Base-by-base conservation (phyloP, 2,329 filamentous ascomycete species). In the Clonostachys solani region DNA sequence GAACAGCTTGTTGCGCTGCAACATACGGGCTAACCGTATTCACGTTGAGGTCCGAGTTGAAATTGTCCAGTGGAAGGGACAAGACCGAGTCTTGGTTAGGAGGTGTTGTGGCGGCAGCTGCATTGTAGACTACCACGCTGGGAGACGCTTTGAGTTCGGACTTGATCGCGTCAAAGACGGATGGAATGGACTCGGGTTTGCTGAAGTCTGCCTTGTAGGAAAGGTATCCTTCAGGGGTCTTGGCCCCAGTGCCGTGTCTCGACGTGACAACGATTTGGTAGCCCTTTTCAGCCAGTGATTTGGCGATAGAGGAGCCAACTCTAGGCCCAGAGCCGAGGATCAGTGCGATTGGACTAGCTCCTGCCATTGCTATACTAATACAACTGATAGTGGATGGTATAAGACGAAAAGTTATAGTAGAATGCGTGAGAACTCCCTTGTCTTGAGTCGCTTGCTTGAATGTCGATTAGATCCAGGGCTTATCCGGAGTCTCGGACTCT, bases 111-210 rank as follows among this genome's bases (percentile, higher is more conserved):
- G 65, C 48, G n/a, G 59, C 47, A 3, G 62, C 67, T 29, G 68
- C 69, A 50, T 72, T 73, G 60, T 73, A 72, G 10, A 73, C 52
- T 15, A 74, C 64, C 35, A 72, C 64, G 38, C 56, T 64, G 6
- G 69, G 69, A 17, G 57, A 40, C 16, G 55, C 52, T 9, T 29
- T 29, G 12, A 60, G 50, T 46, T 72, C 63, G 40, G 63, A 51
- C 16, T 55, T 44, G 40, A 71, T 62, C 16, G 60, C 56, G 12
- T 60, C 56, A 57, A 71, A 72, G 6, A 60, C 34, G 2, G 49
- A 51, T 8, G 45, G 10, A n/a, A 47, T 23, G 7, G 45, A 16
- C 23, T 42, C 45, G 15, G 45, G 45, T 8, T 47, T 23, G 29
- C 1, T 52, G 51, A n/a, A 64, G 2, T 46, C 47, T 3, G 36